phyloP scores from a whole-genome alignment of 1,284 basidiomycete species.

The Ceratobasidium theobromae region DNA sequence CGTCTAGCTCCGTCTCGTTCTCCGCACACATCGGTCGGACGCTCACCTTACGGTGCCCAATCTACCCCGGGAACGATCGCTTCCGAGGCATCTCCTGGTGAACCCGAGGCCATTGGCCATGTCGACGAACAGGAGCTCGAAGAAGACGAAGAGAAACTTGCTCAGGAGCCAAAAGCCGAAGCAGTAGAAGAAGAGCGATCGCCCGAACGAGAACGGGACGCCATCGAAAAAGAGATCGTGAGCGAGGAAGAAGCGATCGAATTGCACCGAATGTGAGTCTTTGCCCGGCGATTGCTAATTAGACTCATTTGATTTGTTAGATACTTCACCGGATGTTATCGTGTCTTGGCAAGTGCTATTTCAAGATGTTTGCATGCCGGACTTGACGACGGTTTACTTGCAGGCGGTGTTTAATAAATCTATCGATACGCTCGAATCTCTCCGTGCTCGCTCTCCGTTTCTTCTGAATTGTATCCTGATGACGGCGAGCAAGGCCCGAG shows the following conservation, averaged over 20 bases:
- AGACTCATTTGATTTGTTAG: conserved; percentile 26
- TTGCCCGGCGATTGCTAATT: background rate
- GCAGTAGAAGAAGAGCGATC: conserved; percentile 12
- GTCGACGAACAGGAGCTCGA: background rate
- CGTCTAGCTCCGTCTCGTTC: background rate
- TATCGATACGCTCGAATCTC: conserved; percentile 36
- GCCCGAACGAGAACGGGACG: conserved; percentile 33
- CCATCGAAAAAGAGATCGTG: conserved; percentile 37
- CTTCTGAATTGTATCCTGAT: conserved; percentile 37
- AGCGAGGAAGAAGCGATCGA: conserved; percentile 36
- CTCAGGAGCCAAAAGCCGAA: background rate
- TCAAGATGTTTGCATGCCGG: background rate
- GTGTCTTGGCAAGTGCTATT: conserved; percentile 31
- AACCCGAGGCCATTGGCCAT: background rate
- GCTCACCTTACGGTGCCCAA: background rate
- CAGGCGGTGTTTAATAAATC: conserved; percentile 37
- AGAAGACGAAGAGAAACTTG: background rate
- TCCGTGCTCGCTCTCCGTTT: conserved; percentile 36
- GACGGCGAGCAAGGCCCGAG: conserved; percentile 37
- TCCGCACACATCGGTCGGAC: background rate
- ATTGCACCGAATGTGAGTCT: conserved; percentile 36
- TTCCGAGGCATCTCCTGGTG: background rate
- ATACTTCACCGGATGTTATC: conserved; percentile 38
- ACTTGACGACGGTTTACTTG: background rate
- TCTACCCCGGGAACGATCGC: background rate